phyloP scores from a whole-genome alignment of 2,329 filamentous ascomycete genomes.

The Botrytis paeoniae region DNA sequence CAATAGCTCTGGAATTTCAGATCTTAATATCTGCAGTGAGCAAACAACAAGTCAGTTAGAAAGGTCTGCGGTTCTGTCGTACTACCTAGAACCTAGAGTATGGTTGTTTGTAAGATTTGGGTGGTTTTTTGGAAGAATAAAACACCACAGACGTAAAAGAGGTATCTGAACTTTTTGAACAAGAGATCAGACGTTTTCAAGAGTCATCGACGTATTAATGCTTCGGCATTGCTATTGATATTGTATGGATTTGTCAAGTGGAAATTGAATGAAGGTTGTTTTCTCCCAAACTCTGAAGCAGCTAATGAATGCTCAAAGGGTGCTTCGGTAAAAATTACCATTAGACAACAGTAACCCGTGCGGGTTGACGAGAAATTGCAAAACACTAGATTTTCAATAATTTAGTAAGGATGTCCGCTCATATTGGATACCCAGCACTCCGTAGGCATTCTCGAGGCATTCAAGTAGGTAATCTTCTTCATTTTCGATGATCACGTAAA shows the following conservation, averaged over 20 bases:
- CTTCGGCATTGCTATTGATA: neutral
- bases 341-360: neutral
- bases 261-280: neutral
- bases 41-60: neutral
- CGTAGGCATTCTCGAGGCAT: neutral
- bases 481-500: neutral
- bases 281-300: neutral
- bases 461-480: neutral
- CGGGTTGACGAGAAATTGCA: neutral
- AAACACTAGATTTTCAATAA: neutral
- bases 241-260: neutral
- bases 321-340: constrained; percentile 2
- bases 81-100: neutral
- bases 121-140: neutral
- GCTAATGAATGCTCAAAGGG: neutral
- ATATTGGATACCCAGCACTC: neutral
- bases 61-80: neutral
- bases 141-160: neutral
- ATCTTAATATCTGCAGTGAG: neutral
- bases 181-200: neutral
- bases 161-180: neutral
- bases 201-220: neutral
- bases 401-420: neutral
- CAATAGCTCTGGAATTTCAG: neutral
- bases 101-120: neutral